Conservation (phyloP, 164 flowering plant species). For the Kingdonia uniflora region DNA sequence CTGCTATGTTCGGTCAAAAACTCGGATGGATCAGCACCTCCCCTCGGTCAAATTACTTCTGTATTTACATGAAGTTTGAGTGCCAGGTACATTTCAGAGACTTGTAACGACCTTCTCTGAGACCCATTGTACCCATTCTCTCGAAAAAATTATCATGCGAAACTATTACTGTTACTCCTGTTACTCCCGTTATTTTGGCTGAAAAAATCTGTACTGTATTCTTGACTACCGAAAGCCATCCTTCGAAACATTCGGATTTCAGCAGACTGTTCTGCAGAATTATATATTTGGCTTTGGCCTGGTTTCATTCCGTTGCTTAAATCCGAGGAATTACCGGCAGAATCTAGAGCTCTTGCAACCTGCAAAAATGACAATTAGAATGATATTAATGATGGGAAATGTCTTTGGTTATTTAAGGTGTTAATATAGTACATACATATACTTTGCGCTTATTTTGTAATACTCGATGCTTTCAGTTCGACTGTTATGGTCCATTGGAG, state of each 20-base stretch:
- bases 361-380: conserved; percentile 13
- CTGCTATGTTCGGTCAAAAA: too few species aligned
- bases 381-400: too few species aligned
- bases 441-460: too few species aligned
- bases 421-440: too few species aligned
- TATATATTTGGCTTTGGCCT: conserved; percentile 59
- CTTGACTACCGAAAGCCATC: conserved; percentile 80
- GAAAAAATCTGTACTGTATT: conserved; percentile 43
- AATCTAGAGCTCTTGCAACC: conserved; percentile 73
- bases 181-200: conserved; percentile 9
- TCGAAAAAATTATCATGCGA: background rate
- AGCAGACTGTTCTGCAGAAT: conserved; percentile 59
- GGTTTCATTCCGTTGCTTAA: conserved; percentile 70
- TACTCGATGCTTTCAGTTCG: too few species aligned
- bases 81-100: background rate
- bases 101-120: background rate
- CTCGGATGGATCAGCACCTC: too few species aligned
- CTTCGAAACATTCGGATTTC: conserved; percentile 71
- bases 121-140: background rate
- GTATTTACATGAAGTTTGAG: too few species aligned
- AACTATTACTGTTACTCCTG: background rate
- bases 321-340: conserved; percentile 32
- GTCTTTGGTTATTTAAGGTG: too few species aligned
- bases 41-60: too few species aligned
- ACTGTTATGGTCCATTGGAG: too few species aligned